Base-by-base conservation (phyloP, 2,329 filamentous ascomycete genomes). In the Hypoxylon sp. region DNA sequence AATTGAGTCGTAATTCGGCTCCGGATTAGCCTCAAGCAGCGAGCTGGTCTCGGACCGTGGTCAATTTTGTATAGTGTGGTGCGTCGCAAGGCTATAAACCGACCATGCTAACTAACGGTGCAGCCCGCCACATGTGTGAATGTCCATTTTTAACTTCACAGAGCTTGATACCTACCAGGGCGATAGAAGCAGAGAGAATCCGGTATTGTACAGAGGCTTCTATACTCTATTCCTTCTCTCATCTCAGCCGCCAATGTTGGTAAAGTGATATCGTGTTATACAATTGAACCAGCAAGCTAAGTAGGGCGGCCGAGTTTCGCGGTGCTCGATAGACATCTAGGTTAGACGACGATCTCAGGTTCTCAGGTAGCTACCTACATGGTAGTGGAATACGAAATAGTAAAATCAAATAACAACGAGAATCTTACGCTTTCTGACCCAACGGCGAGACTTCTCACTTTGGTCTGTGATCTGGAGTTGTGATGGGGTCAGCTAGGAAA, bases 41-140 rank as follows among this genome's bases (percentile, higher is more conserved):
- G 41, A 56, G 26, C 30, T 39, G n/a, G 77, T 71, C 65, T 80
- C 78, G 32, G 47, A 64, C 6, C 77, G 75, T 4, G 79, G 64
- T 1, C 59, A 67, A 10, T 70, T 64, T 57, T 79, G 75, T 7
- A 80, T 70, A 6, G 70, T 53, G 3, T 73, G 76, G 20, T 71
- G 57, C 0, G 67, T 75, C 1, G 76, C 72, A 6, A 80, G 65
- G 20, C 69, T 59, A 47, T 77, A 76, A 1, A 72, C 54, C 2
- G 72, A 70, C 77, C 77, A 80, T 6, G 74, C 65, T 3, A 79
- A 34, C 68, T 46, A 69, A n/a, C 7, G 34, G 19, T 15, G 65
- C 53, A 28, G 58, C 2, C 56, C 59, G 6, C 30, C 47, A n/a
- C 65, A 70, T 17, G 39, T 50, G 34, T 49, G 17, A 6, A 67